These are phyloP conservation scores for Monilinia laxa DNA, from an alignment of 2,329 filamentous ascomycete genomes.

Conservation along the genomic window DNA sequence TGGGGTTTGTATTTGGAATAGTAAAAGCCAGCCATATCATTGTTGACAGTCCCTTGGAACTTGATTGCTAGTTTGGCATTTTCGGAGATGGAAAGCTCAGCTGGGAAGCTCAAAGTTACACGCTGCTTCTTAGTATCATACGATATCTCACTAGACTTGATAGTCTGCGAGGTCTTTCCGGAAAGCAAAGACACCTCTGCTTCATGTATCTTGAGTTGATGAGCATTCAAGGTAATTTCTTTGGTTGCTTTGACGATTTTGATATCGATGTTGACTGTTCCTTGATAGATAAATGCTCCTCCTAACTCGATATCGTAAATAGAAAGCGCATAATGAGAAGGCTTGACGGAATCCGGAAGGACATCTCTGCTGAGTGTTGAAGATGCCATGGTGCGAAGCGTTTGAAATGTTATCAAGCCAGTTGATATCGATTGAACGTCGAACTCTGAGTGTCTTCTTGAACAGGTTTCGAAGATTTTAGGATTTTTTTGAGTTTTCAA, in stretches of 20 bases:
- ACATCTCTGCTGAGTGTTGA: conserved; percentile 59
- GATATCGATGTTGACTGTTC: conserved; percentile 76
- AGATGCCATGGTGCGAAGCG: conserved; percentile 30
- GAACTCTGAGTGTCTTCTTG: background rate
- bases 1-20: conserved; percentile 88
- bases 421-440: background rate
- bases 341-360: conserved; percentile 67
- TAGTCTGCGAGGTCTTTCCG: conserved; percentile 53
- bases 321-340: conserved; percentile 80
- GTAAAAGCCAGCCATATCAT: conserved; percentile 91
- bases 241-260: conserved; percentile 70
- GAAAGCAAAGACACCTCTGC: conserved; percentile 62
- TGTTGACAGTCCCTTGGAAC: conserved; percentile 82
- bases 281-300: conserved; percentile 74
- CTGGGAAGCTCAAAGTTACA: conserved; percentile 72
- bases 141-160: conserved; percentile 64
- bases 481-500: background rate
- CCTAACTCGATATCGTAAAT: conserved; percentile 74
- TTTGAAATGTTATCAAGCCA: background rate
- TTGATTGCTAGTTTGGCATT: conserved; percentile 67
- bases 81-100: conserved; percentile 66
- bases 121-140: conserved; percentile 86
- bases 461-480: background rate
- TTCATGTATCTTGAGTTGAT: conserved; percentile 75
- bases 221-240: conserved; percentile 79